Evolutionary conservation across 257 asterid species (phyloP).

Genomic region (Scutellaria galericulata): DNA sequence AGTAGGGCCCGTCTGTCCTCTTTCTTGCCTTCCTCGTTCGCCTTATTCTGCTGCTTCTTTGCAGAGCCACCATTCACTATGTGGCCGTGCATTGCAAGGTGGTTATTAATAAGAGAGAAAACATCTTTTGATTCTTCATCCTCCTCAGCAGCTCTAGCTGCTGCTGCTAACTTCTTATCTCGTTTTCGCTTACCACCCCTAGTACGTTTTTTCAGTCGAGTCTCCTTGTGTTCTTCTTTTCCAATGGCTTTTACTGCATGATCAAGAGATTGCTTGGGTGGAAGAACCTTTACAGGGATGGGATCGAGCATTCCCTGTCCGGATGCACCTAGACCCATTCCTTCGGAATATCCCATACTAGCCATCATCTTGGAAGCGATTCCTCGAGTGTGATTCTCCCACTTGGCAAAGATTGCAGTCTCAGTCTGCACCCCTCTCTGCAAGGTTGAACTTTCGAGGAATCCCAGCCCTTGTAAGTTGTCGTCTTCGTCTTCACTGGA

Average conservation of each 20-base stretch:
- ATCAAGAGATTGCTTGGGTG: constrained; percentile 82
- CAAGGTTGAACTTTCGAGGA: constrained; percentile 54
- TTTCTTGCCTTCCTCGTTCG: constrained; percentile 53
- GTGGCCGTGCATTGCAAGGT: constrained; percentile 70
- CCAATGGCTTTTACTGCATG: constrained; percentile 58
- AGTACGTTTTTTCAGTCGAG: constrained; percentile 60
- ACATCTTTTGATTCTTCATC: constrained; percentile 76
- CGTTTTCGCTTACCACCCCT: constrained; percentile 95
- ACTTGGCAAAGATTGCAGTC: constrained; percentile 78
- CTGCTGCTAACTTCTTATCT: constrained; percentile 80
- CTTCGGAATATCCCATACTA: constrained; percentile 94
- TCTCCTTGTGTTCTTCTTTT: constrained; percentile 45
- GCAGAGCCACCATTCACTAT: constrained; percentile 37
- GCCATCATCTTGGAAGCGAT: constrained; percentile 99
- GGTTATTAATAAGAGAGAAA: constrained; percentile 77
- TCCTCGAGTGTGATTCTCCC: constrained; percentile 99
- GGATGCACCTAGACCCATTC: constrained; percentile 95
- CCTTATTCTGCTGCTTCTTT: constrained; percentile 53
- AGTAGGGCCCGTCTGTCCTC: constrained; percentile 70
- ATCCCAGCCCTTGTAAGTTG: constrained; percentile 68
- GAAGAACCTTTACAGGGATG: constrained; percentile 73
- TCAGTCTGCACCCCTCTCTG: constrained; percentile 87
- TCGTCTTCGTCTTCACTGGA: constrained; percentile 69
- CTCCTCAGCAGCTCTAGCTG: constrained; percentile 69
- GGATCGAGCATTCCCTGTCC: constrained; percentile 93